A percentile compares a stretch with the other conserved stretches of the same genome.
Conservation (phyloP, 139 green algal genomes). For the Raphidocelis subcapitata region DNA sequence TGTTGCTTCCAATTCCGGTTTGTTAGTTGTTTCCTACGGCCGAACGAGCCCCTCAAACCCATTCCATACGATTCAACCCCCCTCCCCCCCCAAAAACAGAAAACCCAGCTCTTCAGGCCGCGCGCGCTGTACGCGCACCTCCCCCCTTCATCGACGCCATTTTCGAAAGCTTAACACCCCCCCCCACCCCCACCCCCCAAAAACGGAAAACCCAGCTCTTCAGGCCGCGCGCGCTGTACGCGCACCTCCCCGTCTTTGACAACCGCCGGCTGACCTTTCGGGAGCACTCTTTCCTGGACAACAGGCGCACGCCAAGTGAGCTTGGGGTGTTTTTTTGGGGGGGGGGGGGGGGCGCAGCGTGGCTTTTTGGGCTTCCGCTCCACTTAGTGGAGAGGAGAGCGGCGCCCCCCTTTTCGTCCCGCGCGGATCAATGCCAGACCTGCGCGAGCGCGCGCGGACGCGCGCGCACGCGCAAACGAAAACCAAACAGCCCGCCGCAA, state of each 20-base stretch:
- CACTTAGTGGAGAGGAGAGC: too few relatives aligned
- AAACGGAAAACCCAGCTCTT: background rate
- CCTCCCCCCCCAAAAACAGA: too few relatives aligned
- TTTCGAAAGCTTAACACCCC: background rate
- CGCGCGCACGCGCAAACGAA: too few relatives aligned
- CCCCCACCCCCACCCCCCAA: background rate
- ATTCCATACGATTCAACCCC: background rate
- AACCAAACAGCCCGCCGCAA: too few relatives aligned
- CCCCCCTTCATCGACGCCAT: background rate
- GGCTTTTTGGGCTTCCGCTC: too few relatives aligned
- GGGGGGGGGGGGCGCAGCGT: too few relatives aligned
- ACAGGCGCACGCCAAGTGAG: constrained; percentile 9
- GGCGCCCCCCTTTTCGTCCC: too few relatives aligned
- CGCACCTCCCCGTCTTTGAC: constrained; percentile 1
- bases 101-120: background rate
- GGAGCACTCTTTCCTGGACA: constrained; percentile 10
- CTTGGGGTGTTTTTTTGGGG: too few relatives aligned
- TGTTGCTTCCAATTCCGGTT: background rate
- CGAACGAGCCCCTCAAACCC: background rate
- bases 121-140: background rate
- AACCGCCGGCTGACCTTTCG: constrained; percentile 13
- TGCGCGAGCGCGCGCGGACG: too few relatives aligned
- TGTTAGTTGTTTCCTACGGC: background rate
- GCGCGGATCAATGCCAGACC: too few relatives aligned
- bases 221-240: background rate